phyloP scores from a whole-genome alignment of 2,329 filamentous ascomycete genomes.

The Aspergillus sp. region DNA sequence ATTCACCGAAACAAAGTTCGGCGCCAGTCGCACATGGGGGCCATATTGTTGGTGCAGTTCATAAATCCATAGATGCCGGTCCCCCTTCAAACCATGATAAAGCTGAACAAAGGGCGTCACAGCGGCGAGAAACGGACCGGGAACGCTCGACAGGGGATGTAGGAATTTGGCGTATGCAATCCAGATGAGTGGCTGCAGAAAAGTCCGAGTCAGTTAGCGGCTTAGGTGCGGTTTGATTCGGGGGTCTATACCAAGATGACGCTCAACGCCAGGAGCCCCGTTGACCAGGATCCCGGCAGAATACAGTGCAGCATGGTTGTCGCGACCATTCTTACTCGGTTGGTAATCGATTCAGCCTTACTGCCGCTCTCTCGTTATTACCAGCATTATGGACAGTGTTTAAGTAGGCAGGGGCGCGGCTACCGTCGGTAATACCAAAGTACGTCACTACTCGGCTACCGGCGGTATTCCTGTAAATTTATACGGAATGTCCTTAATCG shows the following conservation, averaged over 20 bases:
- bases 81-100: constrained; percentile 73
- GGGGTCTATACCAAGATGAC: background rate
- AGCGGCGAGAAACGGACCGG: constrained; percentile 31
- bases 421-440: background rate
- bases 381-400: background rate
- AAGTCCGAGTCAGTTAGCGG: background rate
- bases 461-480: background rate
- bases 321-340: background rate
- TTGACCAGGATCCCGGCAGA: background rate
- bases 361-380: background rate
- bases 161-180: constrained; percentile 36
- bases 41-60: constrained; percentile 71
- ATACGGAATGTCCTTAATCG: background rate
- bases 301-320: background rate
- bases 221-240: too few relatives aligned
- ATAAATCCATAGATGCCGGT: constrained; percentile 72
- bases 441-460: constrained; percentile 7
- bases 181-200: constrained; percentile 18
- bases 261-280: background rate
- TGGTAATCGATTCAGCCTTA: background rate
- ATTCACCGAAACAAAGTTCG: constrained; percentile 77
- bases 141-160: constrained; percentile 33
- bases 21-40: constrained; percentile 69
- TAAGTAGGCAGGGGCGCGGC: background rate
- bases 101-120: constrained; percentile 56